Evolutionary conservation across 2,329 filamentous ascomycete genomes (phyloP).

Genomic region (Elsinoe perseae): DNA sequence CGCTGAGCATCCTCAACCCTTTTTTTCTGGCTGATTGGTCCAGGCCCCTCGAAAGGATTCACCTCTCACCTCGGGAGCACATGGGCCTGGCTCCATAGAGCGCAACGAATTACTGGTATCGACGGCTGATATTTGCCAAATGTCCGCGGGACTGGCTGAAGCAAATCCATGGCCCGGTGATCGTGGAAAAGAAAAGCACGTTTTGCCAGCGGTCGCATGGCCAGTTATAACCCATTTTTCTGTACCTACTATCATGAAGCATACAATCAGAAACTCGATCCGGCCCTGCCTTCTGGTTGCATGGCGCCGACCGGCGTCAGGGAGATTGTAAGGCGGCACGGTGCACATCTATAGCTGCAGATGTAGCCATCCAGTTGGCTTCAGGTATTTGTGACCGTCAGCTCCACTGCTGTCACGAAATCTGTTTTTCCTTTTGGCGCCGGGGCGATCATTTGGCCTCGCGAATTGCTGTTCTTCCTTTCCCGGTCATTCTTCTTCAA

Average conservation of each 20-base stretch:
- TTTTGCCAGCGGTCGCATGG: background rate
- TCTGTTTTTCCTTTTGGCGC: background rate
- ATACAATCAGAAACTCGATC: background rate
- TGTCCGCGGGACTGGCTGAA: background rate
- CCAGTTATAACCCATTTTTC: background rate
- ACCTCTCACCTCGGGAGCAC: background rate
- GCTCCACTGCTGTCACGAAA: background rate
- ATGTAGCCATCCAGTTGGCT: background rate
- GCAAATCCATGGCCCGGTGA: background rate
- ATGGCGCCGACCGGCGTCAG: background rate
- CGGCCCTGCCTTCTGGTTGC: background rate
- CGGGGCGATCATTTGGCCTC: background rate
- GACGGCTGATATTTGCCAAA: background rate
- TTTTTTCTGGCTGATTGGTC: background rate
- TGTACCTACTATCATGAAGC: background rate
- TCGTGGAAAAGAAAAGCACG: background rate
- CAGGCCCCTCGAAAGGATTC: background rate
- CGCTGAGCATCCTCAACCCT: background rate
- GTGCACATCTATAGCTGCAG: background rate
- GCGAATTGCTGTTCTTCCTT: background rate
- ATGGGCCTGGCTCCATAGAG: background rate
- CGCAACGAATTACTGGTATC: background rate
- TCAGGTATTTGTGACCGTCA: background rate
- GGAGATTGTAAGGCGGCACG: slow-evolving; percentile 5
- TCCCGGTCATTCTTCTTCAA: background rate